Base-by-base conservation (phyloP, 2,329 filamentous ascomycete species). In the Fusarium burgessii region DNA sequence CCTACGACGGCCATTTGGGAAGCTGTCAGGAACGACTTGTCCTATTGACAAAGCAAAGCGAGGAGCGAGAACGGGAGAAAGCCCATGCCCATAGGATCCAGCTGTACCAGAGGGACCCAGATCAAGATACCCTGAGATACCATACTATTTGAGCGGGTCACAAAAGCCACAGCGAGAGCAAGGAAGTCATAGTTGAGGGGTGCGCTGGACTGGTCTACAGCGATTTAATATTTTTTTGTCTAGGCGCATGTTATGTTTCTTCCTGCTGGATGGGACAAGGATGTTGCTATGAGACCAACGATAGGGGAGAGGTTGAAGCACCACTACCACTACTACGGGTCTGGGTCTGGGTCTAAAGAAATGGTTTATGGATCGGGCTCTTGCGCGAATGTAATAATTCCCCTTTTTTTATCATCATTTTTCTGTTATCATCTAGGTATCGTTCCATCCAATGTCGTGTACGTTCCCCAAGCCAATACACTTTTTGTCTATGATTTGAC, bases 321-420 rank as follows among this genome's bases (percentile, higher is more conserved):
- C 74, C 75, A 73, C 62, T 41, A 69, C 59, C 32, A 69, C 23
- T 23, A 23, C 23, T 23, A 69, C 71, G 76, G 75, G 75, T 78
- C 74, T 63, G 62, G 66, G 71, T 72, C 64, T 67, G 64, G 71
- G 66, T 72, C 63, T 68, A 50, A 52, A 66, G 70, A 64, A 66
- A 66, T 59, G 73, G 72, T 69, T 69, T 54, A 72, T 41, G 70
- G 69, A 72, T 71, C 71, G 68, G 73, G 76, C 79, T 81, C 77
- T 81, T 83, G 77, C 81, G 80, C 80, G 84, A 74, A 71, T 85
- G 83, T 85, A 85, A 83, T 85, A 85, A 80, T 81, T 80, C 80
- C 82, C 77, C 78, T 79, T 23, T 23, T 79, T 79, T 79, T 79
- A 77, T 76, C 79, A 78, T 76, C 79, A 75, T 68, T 68, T 72